Conservation (phyloP, 73 alveolate species). For the Stentor coeruleus region DNA sequence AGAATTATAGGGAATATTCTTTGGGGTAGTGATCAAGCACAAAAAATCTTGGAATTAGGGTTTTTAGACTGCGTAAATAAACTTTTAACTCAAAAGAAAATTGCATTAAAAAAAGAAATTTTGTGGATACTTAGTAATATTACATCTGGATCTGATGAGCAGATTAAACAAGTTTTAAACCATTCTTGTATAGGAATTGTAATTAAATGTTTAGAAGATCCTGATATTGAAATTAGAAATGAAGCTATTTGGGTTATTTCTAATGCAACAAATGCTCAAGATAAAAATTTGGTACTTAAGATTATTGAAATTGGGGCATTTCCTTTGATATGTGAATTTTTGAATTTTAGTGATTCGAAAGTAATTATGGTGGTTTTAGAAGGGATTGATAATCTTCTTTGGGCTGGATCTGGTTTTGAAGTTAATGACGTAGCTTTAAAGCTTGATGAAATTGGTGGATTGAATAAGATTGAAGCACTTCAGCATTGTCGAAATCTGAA, state of each 20-base stretch:
- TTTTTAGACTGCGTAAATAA: not conserved
- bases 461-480: not conserved
- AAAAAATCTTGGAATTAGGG: not conserved
- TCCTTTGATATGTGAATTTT: not conserved
- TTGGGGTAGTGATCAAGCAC: not conserved
- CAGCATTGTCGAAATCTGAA: not conserved
- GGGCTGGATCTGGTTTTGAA: not conserved
- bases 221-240: not conserved
- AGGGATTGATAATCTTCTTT: not conserved
- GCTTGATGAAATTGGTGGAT: conserved; percentile 4
- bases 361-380: not conserved
- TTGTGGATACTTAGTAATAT: not conserved
- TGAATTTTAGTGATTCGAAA: not conserved
- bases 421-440: not conserved
- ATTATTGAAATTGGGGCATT: not conserved
- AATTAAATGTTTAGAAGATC: not conserved
- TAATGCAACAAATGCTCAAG: not conserved
- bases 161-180: not conserved
- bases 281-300: not conserved
- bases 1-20: not conserved
- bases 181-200: not conserved
- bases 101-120: not conserved
- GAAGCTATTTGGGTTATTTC: not conserved
- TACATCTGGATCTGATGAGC: not conserved
- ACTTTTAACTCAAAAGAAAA: not conserved